Percentiles rank a stretch among this genome's conserved stretches.
Conservation (phyloP, 2,329 filamentous ascomycete genomes). For the Colletotrichum sublineola region DNA sequence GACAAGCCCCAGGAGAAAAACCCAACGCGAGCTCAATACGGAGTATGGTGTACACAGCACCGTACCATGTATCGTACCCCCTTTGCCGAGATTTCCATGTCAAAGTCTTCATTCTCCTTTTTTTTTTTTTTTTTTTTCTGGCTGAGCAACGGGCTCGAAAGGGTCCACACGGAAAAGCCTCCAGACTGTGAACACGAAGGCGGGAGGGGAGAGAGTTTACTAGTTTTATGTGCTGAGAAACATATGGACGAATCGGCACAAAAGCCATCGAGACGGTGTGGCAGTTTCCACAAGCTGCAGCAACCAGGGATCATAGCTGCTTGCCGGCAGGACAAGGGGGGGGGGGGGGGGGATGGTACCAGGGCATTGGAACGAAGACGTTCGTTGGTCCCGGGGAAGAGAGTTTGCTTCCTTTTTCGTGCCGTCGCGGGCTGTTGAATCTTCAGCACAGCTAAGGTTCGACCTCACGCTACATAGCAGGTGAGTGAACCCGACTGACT, state of each 20-base stretch:
- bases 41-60: too few relatives aligned
- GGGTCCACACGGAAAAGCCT: neutral
- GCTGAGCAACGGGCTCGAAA: constrained; percentile 39
- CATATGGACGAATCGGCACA: constrained; percentile 30
- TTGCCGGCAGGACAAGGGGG: constrained; percentile 20
- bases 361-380: constrained; percentile 14
- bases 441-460: neutral
- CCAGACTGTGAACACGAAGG: neutral
- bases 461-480: neutral
- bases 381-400: neutral
- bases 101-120: constrained; percentile 14
- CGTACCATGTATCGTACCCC: too few relatives aligned
- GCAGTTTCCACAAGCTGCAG: constrained; percentile 21
- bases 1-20: constrained; percentile 1
- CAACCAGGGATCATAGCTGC: neutral
- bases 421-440: neutral
- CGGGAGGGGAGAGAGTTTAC: too few relatives aligned
- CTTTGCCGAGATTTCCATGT: constrained; percentile 2
- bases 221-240: neutral
- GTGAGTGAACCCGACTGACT: neutral
- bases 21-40: neutral
- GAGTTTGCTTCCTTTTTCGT: neutral
- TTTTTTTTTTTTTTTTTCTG: neutral
- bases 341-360: neutral
- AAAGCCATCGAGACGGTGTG: constrained; percentile 24